A percentile compares a stretch with the other conserved stretches of the same genome.
Evolutionary conservation across 2,329 filamentous ascomycete genomes (phyloP).

Genomic region (Botrytis galanthina): DNA sequence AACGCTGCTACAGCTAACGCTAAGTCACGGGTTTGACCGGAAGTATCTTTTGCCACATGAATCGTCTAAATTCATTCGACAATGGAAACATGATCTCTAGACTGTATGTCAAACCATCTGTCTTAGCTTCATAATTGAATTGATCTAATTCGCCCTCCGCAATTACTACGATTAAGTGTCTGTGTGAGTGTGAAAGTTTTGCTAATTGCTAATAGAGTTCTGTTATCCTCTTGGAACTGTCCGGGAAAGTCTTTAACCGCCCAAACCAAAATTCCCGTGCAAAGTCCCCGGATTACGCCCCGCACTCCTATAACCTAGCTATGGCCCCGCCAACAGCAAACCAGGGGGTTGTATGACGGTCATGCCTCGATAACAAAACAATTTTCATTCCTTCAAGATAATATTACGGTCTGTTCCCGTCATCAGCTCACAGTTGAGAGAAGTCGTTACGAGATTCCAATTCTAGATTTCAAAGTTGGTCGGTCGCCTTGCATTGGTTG

Average conservation of each 20-base stretch:
- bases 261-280: not conserved
- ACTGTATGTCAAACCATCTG: not conserved
- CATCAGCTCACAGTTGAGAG: not conserved
- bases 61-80: not conserved
- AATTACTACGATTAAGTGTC: not conserved
- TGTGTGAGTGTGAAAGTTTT: not conserved
- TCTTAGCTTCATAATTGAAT: not conserved
- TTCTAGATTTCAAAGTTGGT: not conserved
- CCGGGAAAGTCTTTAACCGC: conserved; percentile 20
- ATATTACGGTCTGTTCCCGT: not conserved
- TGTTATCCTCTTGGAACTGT: not conserved
- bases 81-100: not conserved
- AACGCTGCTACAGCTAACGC: not conserved
- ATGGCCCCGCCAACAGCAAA: conserved; percentile 4
- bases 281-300: conserved; percentile 17
- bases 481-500: not conserved
- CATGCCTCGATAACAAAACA: not conserved
- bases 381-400: not conserved
- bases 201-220: not conserved
- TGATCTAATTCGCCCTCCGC: conserved; percentile 7
- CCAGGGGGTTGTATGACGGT: not conserved
- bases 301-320: not conserved
- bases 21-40: conserved; percentile 8
- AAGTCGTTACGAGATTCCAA: conserved; percentile 17
- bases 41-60: conserved; percentile 16